These are phyloP conservation scores for Vitis labrusca DNA, from an alignment of 164 flowering plant genomes.

Conservation along the genomic window DNA sequence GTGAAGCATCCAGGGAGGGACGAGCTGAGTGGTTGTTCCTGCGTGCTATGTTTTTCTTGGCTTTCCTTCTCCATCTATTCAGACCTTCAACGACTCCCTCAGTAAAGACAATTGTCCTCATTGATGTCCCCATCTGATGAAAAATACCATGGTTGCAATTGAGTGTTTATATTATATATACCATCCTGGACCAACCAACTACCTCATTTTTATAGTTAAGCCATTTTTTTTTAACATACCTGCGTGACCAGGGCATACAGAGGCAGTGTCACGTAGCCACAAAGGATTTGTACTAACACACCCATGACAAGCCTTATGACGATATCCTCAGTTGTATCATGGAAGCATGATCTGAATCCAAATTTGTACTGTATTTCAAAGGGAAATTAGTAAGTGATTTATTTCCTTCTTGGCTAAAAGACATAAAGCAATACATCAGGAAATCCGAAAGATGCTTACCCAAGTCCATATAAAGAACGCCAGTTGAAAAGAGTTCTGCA, in stretches of 20 bases:
- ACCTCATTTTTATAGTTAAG: no score
- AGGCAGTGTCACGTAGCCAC: conserved; percentile 74
- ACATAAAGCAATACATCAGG: background rate
- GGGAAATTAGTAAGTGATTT: background rate
- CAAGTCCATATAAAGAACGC: conserved; percentile 75
- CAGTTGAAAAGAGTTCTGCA: conserved; percentile 78
- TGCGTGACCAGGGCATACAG: conserved; percentile 70
- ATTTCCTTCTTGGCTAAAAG: background rate
- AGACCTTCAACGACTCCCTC: conserved; percentile 53
- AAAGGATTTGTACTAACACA: conserved; percentile 53
- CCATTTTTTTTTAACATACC: conserved; percentile 26
- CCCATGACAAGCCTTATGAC: conserved; percentile 48
- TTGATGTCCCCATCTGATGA: conserved; percentile 70
- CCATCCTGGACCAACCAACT: no score
- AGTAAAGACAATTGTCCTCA: conserved; percentile 51
- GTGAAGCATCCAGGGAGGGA: conserved; percentile 11
- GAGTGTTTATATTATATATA: no score
- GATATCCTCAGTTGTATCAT: conserved; percentile 45
- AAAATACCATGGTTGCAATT: background rate
- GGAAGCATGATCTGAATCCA: conserved; percentile 63
- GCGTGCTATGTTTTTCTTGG: conserved; percentile 27
- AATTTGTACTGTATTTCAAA: conserved; percentile 44
- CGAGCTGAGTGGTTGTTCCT: conserved; percentile 2
- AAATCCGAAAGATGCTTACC: conserved; percentile 31
- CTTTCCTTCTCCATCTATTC: conserved; percentile 45